phyloP scores from a whole-genome alignment of 768 basidiomycete species.

The Xerocomus spinulosus region DNA sequence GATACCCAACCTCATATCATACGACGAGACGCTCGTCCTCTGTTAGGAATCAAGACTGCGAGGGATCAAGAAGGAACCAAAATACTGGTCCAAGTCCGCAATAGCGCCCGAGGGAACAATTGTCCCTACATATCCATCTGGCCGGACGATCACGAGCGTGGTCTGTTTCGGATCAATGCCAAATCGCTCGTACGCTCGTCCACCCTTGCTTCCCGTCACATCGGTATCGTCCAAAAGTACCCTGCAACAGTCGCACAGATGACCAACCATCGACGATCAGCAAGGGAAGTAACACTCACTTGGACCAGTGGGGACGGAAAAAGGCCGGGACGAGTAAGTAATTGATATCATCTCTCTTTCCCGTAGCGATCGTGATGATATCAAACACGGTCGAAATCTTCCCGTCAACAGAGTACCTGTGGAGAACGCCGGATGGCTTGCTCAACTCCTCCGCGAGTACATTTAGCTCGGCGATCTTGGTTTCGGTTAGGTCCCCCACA shows the following conservation, averaged over 20 bases:
- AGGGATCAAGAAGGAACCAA: slow-evolving; percentile 41
- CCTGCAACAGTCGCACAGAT: slow-evolving; percentile 16
- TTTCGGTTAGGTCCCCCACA: slow-evolving; percentile 25
- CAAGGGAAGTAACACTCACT: slow-evolving; percentile 24
- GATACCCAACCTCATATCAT: slow-evolving; percentile 12
- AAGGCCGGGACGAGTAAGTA: slow-evolving; percentile 32
- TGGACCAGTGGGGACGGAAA: slow-evolving; percentile 40
- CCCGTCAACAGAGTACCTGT: slow-evolving; percentile 22
- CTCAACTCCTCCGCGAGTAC: slow-evolving; percentile 26
- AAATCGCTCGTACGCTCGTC: slow-evolving; percentile 32
- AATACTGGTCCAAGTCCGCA: slow-evolving; percentile 44
- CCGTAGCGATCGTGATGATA: slow-evolving; percentile 24
- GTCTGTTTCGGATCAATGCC: slow-evolving; percentile 29
- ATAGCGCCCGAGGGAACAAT: slow-evolving; percentile 26
- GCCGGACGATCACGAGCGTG: slow-evolving; percentile 36
- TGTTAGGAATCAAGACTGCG: background rate
- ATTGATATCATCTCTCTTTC: slow-evolving; percentile 31
- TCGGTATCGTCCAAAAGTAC: slow-evolving; percentile 37
- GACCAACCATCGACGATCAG: background rate
- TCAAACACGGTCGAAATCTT: slow-evolving; percentile 30
- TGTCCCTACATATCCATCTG: slow-evolving; percentile 39
- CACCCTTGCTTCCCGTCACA: slow-evolving; percentile 27
- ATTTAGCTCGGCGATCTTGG: slow-evolving; percentile 19
- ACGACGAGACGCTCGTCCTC: background rate
- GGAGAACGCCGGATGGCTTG: slow-evolving; percentile 25